Base-by-base conservation (phyloP, 2,329 filamentous ascomycete species). In the Phaeoacremonium minimum region DNA sequence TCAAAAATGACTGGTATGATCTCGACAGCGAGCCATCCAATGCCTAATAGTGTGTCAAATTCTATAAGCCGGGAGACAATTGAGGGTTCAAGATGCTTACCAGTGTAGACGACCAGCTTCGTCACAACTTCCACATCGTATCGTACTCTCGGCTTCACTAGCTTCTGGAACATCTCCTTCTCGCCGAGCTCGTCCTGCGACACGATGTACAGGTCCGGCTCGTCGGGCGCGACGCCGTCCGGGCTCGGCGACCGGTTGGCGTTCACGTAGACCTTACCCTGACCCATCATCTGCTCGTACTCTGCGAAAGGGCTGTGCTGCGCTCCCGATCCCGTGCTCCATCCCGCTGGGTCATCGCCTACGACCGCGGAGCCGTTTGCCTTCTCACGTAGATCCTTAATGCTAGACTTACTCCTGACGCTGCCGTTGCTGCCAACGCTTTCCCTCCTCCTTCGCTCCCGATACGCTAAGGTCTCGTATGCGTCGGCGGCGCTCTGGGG, bases 91-190 rank as follows among this genome's bases (percentile, higher is more conserved):
- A 11, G 19, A 30, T 13, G 64, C 80, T 61, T 66, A 88, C 91
- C 93, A 41, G 85, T 77, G 66, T 98, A 98, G 16, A 98, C 88
- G 50, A 98, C 85, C 42, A 98, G 63, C 64, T 96, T 97, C 5
- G 93, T 97, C 26, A 98, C 85, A 28, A 98, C 91, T 61, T 98
- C 93, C n/a, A 97, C 91, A 62, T 98, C 93, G 55, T 97, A 98
- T 49, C 90, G 75, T 41, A 96, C 90, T 47, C 93, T 80, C 33
- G 93, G 89, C 63, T 85, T 87, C 45, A 89, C 83, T 37, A 97
- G 71, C 55, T 75, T 80, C 30, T 82, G 84, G 60, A 97, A 96
- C 58, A 97, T 83, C 56, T 94, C 85, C 48, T 73, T 75, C 57
- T 89, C 83, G 32, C 80, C 80, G 17, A 76, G 50, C 48, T 76